Evolutionary conservation across 2,329 filamentous ascomycete genomes (phyloP), one percentile per base, ranked within the genome.

Genomic region (Clonostachys chloroleuca): DNA sequence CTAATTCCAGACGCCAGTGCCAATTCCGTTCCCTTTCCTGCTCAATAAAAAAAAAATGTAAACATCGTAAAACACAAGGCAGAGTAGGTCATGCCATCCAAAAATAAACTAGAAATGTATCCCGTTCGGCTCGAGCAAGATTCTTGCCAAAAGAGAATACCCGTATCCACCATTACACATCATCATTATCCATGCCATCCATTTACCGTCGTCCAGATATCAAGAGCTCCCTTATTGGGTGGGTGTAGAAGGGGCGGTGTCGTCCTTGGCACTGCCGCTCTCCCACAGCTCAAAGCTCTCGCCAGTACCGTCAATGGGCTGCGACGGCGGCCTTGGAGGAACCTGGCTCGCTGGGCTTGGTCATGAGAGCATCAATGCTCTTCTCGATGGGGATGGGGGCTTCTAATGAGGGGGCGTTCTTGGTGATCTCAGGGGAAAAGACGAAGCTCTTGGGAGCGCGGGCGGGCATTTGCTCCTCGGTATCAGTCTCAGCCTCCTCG

Each of bases 241-340:
- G 24, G 24, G 24, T 30, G 24, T 30, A 3, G 24, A 16, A 17
- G 53, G 58, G 1, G 54, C 24, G 9, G 24, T 30, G 24, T 80
- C 83, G 43, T 81, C 84, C 53, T 81, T 79, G 24, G 77, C 75
- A 62, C 82, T 87, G 24, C 74, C 77, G 58, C 83, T 87, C 64
- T 88, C 85, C 84, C 84, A 88, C 14, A 89, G 73, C 56, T 86
- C 82, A 56, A 88, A 81, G 59, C 66, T 74, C 55, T 83, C 78
- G 39, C 75, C 79, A 0, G 78, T 77, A 42, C 77, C 81, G 46
- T 84, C 78, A 6, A 84, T 70, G 1, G 78, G 75, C 47, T 77
- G 63, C 13, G 3, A 78, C 57, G 2, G 74, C 70, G 3, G 76
- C 75, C 45, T 70, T 66, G 24, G 67, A 63, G 6, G 68, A 64